phyloP scores from a whole-genome alignment of 305 asterid species.

The Rubia peregrina region DNA sequence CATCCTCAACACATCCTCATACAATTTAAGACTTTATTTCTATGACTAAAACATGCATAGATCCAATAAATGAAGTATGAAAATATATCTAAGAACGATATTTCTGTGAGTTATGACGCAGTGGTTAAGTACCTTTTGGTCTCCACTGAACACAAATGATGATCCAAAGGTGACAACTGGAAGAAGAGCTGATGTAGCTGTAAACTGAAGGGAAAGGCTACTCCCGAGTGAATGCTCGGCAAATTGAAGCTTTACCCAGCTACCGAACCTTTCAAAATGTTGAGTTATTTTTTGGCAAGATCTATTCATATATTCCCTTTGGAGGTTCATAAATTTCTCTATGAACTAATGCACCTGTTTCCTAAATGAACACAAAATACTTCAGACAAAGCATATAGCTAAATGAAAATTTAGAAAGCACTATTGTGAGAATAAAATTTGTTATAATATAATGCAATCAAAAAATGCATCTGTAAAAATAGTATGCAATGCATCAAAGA shows the following conservation, averaged over 20 bases:
- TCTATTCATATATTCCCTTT: constrained; percentile 74
- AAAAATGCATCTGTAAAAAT: too few relatives aligned
- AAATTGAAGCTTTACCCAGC: constrained; percentile 68
- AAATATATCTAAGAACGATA: constrained; percentile 19
- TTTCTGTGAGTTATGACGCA: constrained; percentile 84
- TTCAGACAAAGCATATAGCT: neutral
- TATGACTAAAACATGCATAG: too few relatives aligned
- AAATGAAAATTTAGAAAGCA: too few relatives aligned
- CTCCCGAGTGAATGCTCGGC: constrained; percentile 90
- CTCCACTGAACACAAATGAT: constrained; percentile 77
- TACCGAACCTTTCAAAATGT: constrained; percentile 52
- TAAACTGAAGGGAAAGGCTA: constrained; percentile 65
- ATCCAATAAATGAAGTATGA: too few relatives aligned
- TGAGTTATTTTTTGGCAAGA: constrained; percentile 61
- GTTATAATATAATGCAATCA: too few relatives aligned
- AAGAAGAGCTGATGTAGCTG: constrained; percentile 46
- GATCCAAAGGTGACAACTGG: constrained; percentile 92
- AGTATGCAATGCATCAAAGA: constrained; percentile 46
- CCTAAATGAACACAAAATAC: constrained; percentile 30
- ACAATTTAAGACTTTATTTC: too few relatives aligned
- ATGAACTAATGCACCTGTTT: constrained; percentile 64
- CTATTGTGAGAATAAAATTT: too few relatives aligned
- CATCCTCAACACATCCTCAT: too few relatives aligned
- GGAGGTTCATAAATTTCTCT: constrained; percentile 93
- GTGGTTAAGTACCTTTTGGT: constrained; percentile 54